Base-by-base conservation (phyloP, 2,329 filamentous ascomycete species). In the Domatiomyces globalis region DNA sequence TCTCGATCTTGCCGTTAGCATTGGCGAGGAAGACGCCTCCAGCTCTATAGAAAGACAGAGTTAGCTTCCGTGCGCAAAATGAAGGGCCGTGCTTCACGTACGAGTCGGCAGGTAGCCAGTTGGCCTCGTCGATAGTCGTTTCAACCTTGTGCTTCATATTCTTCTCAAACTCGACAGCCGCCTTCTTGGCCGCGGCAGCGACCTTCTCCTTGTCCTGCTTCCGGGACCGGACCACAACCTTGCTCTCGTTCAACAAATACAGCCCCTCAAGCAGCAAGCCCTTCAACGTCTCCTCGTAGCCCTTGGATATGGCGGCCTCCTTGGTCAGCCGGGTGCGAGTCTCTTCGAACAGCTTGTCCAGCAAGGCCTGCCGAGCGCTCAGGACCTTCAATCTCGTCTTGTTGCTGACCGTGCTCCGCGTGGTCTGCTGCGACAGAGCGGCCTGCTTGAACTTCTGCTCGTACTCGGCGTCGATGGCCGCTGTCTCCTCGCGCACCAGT, bases 381-480 rank as follows among this genome's bases (percentile, higher is more conserved):
- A 98, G 82, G 51, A 98, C 84, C 67, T 84, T 84, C 70, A 98
- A 82, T 55, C 92, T 82, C 53, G 87, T 92, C 78, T 95, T 94
- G 78, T 98, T 98, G 72, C 89, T 80, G 57, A 95, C 83, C 56
- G 89, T 96, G 58, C 89, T 96, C 66, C 86, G 86, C 58, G 89
- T 94, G 74, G 96, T 96, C 75, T 98, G 92, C 78, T 96, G 92
- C 57, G 87, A 90, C 87, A 96, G 94, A 75, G 85, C 80, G 63
- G 92, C 90, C 73, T 94, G 86, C 78, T 95, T 98, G 81, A 94
- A 94, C 76, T 96, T 96, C 81, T 95, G 96, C 73, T 90, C 86
- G 79, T 95, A 98, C 62, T 84, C 75, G 60, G 77, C 76, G 73
- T 98, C 92, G 75, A 98, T 96, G 70, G 87, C 73, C 65, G 87